phyloP scores from a whole-genome alignment of 371 early-diverging fungal genomes.

The Mortierella sp. region DNA sequence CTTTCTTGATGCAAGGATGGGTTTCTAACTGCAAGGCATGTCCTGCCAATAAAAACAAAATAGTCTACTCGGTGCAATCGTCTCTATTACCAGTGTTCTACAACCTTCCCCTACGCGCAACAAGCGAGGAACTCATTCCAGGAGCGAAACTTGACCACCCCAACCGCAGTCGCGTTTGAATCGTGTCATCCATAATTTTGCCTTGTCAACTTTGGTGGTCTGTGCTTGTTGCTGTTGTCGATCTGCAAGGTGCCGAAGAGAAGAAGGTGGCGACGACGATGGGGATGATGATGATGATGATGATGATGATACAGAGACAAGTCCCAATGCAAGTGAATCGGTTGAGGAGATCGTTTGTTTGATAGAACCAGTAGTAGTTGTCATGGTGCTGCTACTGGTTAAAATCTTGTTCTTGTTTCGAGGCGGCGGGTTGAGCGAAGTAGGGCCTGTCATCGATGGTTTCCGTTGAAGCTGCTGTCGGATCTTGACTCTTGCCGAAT shows the following conservation, averaged over 20 bases:
- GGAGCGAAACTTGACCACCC: background rate
- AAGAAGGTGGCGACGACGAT: background rate
- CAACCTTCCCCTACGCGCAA: background rate
- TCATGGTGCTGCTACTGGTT: background rate
- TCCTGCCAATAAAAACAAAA: background rate
- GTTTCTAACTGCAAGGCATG: background rate
- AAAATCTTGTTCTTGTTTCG: background rate
- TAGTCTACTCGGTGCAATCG: no score
- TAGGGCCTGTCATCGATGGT: background rate
- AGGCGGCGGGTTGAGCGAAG: background rate
- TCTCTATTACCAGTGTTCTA: no score
- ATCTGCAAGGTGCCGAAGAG: background rate
- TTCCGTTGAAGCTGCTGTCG: conserved; percentile 4
- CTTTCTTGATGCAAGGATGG: conserved; percentile 30
- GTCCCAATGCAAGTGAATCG: background rate
- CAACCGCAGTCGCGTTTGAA: conserved; percentile 25
- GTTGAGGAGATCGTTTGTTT: background rate
- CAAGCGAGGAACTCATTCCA: background rate
- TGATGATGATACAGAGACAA: background rate
- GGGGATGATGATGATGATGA: background rate
- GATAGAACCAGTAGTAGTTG: background rate
- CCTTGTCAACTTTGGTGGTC: conserved; percentile 13
- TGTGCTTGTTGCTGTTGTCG: background rate
- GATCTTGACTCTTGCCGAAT: background rate
- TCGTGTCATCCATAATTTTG: conserved; percentile 15